Evolutionary conservation across 345 rosid species (phyloP).

Genomic region (Gossypium anomalum): DNA sequence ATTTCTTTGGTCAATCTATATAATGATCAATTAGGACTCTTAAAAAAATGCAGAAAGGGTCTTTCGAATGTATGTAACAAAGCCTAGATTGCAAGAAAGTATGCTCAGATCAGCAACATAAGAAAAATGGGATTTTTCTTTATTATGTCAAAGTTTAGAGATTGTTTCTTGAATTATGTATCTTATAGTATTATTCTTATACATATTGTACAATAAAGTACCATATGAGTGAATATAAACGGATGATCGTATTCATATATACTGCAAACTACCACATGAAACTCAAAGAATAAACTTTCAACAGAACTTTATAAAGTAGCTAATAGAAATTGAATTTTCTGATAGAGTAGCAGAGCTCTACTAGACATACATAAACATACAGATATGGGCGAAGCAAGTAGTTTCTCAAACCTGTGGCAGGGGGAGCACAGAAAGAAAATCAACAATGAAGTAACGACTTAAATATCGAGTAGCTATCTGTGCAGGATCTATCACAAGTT

Average conservation of each 20-base stretch:
- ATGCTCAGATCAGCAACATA: neutral
- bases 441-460: slow-evolving; percentile 62
- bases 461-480: slow-evolving; percentile 67
- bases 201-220: no score
- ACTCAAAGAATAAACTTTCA: neutral
- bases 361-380: neutral
- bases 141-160: neutral
- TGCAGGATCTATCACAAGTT: slow-evolving; percentile 82
- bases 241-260: neutral
- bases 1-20: neutral
- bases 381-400: neutral
- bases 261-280: neutral
- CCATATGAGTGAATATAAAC: no score
- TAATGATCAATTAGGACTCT: neutral
- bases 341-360: neutral
- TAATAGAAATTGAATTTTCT: no score
- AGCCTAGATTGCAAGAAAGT: neutral
- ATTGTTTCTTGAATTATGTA: neutral
- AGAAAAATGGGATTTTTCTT: neutral
- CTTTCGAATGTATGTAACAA: neutral
- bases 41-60: neutral
- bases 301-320: neutral
- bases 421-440: slow-evolving; percentile 73
- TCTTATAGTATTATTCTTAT: no score
- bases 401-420: slow-evolving; percentile 61